Evolutionary conservation across 176 grass and related monocot species (phyloP), one percentile per base, ranked within the genome.

Genomic region (Stipa capillata): DNA sequence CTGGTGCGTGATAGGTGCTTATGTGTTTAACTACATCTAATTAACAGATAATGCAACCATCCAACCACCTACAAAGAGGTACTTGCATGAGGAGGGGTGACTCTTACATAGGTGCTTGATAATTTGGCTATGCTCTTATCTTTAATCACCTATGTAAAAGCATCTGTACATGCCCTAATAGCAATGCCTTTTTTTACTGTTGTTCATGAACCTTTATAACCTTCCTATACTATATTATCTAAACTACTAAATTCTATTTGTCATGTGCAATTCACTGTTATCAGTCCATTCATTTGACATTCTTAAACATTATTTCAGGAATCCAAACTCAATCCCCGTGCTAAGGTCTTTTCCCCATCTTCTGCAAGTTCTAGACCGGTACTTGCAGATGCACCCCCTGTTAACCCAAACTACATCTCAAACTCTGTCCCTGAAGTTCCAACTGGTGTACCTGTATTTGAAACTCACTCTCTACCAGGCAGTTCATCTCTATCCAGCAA

Each of bases 321-420:
- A 80, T 98, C 86, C 45, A 98, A 94, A 82, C 91, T 98, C 80
- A 98, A 94, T 78, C 91, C 95, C 82, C 77, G 70, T 60, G 95
- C 95, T 62, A 90, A 86, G 82, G 76, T 82, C 81, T 98, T 98
- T 25, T 90, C 92, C 76, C 95, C 95, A 81, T 92, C 85, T 79
- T 81, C 87, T 86, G 45, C 79, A 49, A 98, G 87, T 83, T 73
- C 76, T 65, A 92, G 78, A 80, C 82, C 75, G 29, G 13, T 76
- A 56, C 15, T 56, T 62, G 65, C 83, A 83, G 79, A 84, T 62
- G 77, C 41, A 37, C 51, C 95, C 48, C 76, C 77, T 72, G 65
- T 71, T 37, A 90, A 84, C 90, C 67, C 79, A 73, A 83, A 65
- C 72, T 87, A 86, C 69, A 57, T 85, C 35, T 84, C 91, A 35